Conservation (phyloP, 441 rosid species). For the Omphalea diandra region DNA sequence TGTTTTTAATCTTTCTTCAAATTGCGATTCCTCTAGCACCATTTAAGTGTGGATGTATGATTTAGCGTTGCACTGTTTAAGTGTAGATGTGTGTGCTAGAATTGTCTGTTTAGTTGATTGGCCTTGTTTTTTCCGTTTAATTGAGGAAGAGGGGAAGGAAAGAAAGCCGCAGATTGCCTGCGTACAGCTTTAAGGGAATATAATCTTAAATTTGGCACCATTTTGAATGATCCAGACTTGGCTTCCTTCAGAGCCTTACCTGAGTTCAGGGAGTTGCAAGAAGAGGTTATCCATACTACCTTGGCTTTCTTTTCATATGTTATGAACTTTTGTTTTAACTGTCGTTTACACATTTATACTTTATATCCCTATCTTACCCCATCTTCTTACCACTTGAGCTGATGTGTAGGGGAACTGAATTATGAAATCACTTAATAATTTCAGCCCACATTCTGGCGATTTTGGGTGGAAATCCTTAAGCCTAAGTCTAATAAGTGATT, state of each 20-base stretch:
- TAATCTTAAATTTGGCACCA: conserved; percentile 85
- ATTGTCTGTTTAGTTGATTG: conserved; percentile 10
- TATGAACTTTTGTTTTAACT: background rate
- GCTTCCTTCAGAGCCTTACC: conserved; percentile 91
- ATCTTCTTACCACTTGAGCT: background rate
- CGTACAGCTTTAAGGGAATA: conserved; percentile 80
- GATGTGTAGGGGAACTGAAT: background rate
- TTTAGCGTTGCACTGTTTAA: background rate
- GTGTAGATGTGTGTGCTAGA: background rate
- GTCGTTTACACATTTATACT: background rate
- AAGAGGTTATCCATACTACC: conserved; percentile 56
- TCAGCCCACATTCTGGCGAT: conserved; percentile 2
- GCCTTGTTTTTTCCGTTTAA: conserved; percentile 25
- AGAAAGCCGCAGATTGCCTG: conserved; percentile 78
- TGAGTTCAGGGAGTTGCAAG: conserved; percentile 93
- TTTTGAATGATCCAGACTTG: conserved; percentile 93
- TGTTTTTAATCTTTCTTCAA: no score
- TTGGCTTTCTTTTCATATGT: conserved; percentile 4
- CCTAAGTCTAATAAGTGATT: conserved; percentile 19
- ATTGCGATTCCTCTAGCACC: background rate
- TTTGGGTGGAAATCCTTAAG: conserved; percentile 5
- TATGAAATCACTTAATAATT: background rate
- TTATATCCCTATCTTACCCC: background rate
- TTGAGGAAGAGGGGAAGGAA: conserved; percentile 80
- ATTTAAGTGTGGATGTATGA: background rate